Evolutionary conservation across 1,284 basidiomycete genomes (phyloP).

Genomic region (Meripilus lineatus): DNA sequence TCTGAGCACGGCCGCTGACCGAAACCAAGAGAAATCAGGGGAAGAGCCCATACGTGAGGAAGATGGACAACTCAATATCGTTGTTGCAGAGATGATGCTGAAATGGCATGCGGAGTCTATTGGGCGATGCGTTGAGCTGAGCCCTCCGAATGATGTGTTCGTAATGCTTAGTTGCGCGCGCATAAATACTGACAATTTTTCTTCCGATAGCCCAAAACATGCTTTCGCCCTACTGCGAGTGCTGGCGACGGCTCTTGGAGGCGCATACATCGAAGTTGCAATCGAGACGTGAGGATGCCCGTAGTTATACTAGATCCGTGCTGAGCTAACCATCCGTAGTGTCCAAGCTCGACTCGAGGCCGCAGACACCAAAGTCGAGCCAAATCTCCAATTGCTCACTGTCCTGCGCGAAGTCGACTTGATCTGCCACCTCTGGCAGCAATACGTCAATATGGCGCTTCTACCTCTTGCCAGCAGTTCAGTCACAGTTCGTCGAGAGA

Average conservation of each 20-base stretch:
- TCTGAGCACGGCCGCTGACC: conserved; percentile 51
- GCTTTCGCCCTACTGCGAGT: conserved; percentile 83
- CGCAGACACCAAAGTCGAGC: conserved; percentile 75
- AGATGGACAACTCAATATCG: conserved; percentile 75
- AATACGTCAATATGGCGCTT: conserved; percentile 89
- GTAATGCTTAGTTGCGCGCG: not conserved
- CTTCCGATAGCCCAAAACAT: conserved; percentile 74
- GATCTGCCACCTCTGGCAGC: conserved; percentile 95
- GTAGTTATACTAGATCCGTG: not conserved
- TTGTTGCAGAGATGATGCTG: conserved; percentile 83
- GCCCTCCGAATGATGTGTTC: conserved; percentile 75
- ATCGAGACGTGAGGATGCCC: conserved; percentile 76
- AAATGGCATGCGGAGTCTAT: conserved; percentile 96
- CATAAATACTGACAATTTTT: conserved; percentile 6
- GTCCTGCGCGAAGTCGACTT: conserved; percentile 81
- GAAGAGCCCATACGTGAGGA: conserved; percentile 75
- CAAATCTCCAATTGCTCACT: conserved; percentile 66
- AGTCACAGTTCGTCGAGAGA: conserved; percentile 88
- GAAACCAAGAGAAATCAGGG: conserved; percentile 44
- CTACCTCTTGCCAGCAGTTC: conserved; percentile 85
- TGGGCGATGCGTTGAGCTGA: conserved; percentile 88
- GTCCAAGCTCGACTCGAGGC: conserved; percentile 69
- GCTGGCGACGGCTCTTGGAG: conserved; percentile 84
- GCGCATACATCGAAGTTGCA: conserved; percentile 86
- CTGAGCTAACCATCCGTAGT: conserved; percentile 35